Evolutionary conservation across 148 eudicot genomes (phyloP), one percentile per base, ranked within the genome.

Genomic region (Talinum fruticosum): DNA sequence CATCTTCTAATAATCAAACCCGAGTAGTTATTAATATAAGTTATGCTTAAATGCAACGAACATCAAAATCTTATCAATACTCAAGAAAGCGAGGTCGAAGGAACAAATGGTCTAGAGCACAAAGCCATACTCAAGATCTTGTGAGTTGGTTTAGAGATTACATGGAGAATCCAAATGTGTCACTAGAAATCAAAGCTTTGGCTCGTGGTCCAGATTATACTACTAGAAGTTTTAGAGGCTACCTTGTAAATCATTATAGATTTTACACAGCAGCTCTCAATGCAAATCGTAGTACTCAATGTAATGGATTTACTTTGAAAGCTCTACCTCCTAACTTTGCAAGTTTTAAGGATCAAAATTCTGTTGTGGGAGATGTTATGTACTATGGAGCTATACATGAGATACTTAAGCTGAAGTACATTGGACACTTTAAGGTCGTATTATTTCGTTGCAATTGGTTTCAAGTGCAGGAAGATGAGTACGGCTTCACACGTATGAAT

Each of bases 291-390:
- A 73, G 2, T 7, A 73, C 74, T 3, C 78, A 74, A 37, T 70
- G 65, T 68, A 80, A 74, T 67, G 69, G 74, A 15, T 49, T 80
- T 38, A 30, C 44, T 54, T 30, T 74, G 4, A 75, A 21, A 14
- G 23, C 78, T 33, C 34, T 26, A 32, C 74, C 74, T 1, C 44
- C 44, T 29, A 80, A 62, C 19, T 75, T 68, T 75, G 70, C 82
- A n/a, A 75, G 82, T 69, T 47, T 54, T 49, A 80, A 69, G 26
- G 74, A 80, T 41, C 19, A 29, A 61, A 80, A 70, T 62, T 71
- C 66, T 30, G 12, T 69, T 37, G 29, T 32, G 1, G 66, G 79
- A 12, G 72, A 81, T 69, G 79, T 75, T 12, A 41, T 12, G 6
- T 41, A 41, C 8, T 41, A 41, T 41, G 45, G 45, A 41, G 1